Percentiles rank a stretch among this genome's conserved stretches.
phyloP scores from a whole-genome alignment of 768 basidiomycete species.

The Russula sp. region DNA sequence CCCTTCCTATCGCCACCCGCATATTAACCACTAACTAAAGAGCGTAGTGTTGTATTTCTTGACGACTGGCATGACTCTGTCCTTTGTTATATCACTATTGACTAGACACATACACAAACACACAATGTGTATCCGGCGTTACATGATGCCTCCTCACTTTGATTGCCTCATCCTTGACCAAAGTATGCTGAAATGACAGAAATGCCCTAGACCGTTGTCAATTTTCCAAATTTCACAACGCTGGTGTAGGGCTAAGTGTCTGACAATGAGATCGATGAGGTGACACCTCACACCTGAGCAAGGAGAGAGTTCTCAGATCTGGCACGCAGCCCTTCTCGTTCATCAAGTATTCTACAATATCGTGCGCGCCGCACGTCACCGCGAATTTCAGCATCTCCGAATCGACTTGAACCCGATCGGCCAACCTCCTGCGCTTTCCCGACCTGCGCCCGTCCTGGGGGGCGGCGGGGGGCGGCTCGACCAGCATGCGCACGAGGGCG shows the following conservation, averaged over 20 bases:
- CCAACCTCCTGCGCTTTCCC: conserved; percentile 46
- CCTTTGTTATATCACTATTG: conserved; percentile 17
- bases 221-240: background rate
- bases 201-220: background rate
- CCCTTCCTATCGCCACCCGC: background rate
- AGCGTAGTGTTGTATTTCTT: conserved; percentile 17
- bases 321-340: conserved; percentile 66
- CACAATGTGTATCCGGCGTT: conserved; percentile 8
- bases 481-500: conserved; percentile 60
- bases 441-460: conserved; percentile 5
- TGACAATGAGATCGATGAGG: background rate
- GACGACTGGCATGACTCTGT: conserved; percentile 10
- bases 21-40: background rate
- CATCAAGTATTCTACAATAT: conserved; percentile 65
- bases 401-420: conserved; percentile 51
- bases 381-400: conserved; percentile 58
- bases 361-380: conserved; percentile 53
- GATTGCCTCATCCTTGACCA: background rate
- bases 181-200: background rate
- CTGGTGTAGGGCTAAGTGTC: background rate
- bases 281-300: background rate
- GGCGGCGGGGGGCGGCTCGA: conserved; percentile 42
- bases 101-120: conserved; percentile 13
- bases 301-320: conserved; percentile 53
- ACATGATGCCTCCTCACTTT: background rate